Conservation (phyloP, 805 yeast genomes). For the Suhomyces faveliae region DNA sequence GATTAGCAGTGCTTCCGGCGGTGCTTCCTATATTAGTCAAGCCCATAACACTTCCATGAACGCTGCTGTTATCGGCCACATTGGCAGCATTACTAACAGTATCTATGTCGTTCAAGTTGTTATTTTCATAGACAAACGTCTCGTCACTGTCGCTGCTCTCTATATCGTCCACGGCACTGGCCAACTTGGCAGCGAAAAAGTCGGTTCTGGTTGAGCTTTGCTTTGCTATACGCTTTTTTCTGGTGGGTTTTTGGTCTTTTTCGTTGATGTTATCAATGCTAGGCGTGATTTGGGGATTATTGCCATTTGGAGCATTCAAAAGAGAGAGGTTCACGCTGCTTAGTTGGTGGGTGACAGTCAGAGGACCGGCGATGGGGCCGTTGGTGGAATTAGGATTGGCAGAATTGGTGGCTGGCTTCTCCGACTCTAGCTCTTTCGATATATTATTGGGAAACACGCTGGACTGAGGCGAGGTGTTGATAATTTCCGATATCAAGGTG, state of each 20-base stretch:
- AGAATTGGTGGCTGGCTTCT: background rate
- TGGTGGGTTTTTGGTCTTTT: too few species aligned
- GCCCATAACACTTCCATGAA: conserved; percentile 12
- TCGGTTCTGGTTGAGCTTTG: conserved; percentile 79
- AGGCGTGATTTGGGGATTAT: conserved; percentile 1
- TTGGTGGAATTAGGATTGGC: background rate
- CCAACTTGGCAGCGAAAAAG: conserved; percentile 90
- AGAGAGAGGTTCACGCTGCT: conserved; percentile 2
- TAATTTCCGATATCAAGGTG: conserved; percentile 33
- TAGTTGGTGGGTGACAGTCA: background rate
- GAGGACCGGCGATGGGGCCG: background rate
- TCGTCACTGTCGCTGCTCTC: conserved; percentile 89
- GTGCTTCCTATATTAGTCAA: background rate
- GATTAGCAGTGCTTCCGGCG: background rate
- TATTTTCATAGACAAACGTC: conserved; percentile 88
- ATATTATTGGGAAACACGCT: conserved; percentile 9
- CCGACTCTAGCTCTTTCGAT: background rate
- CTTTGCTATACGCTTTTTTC: conserved; percentile 33
- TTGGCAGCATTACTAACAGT: conserved; percentile 8
- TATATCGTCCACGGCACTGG: conserved; percentile 89
- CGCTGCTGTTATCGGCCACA: conserved; percentile 10
- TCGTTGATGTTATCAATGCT: conserved; percentile 4
- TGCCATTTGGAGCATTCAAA: background rate
- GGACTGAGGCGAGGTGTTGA: conserved; percentile 35
- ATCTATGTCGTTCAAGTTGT: conserved; percentile 25